Conservation (phyloP, 2,329 filamentous ascomycete genomes). For the Colletotrichum theobromicola region DNA sequence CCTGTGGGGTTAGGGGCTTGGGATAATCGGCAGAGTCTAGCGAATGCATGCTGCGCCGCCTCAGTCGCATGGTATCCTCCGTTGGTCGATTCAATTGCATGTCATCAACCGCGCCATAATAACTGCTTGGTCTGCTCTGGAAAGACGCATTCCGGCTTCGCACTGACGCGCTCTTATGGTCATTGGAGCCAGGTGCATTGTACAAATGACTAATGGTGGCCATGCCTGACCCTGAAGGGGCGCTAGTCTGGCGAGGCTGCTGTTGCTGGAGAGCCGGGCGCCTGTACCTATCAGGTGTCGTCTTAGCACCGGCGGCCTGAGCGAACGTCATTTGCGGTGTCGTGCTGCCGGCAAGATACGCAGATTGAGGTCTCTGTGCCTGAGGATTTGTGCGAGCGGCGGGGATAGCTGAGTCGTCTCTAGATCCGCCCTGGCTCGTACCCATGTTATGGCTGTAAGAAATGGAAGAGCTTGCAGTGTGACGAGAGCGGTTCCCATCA, state of each 20-base stretch:
- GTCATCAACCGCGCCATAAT: conserved; percentile 66
- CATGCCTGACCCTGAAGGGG: conserved; percentile 58
- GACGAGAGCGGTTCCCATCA: conserved; percentile 30
- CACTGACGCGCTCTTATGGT: conserved; percentile 16
- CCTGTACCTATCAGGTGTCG: conserved; percentile 84
- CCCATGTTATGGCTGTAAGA: conserved; percentile 41
- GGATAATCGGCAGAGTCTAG: conserved; percentile 53
- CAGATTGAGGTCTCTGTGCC: conserved; percentile 47
- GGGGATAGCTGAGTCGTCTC: conserved; percentile 57
- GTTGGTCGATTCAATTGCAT: conserved; percentile 63
- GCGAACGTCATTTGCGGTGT: conserved; percentile 54
- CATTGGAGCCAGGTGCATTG: conserved; percentile 44
- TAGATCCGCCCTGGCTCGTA: conserved; percentile 45
- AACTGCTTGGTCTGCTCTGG: conserved; percentile 56
- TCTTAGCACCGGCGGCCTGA: conserved; percentile 66
- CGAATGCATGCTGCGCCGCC: conserved; percentile 82
- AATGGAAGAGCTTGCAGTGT: conserved; percentile 42
- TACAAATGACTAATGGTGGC: conserved; percentile 61
- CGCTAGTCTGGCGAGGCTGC: conserved; percentile 34
- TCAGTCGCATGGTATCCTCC: conserved; percentile 79
- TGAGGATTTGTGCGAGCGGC: conserved; percentile 45
- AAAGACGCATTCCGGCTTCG: conserved; percentile 36
- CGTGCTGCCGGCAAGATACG: conserved; percentile 41
- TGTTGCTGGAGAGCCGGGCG: conserved; percentile 61
- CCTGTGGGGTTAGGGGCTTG: conserved; percentile 41